Base-by-base conservation (phyloP, 2,329 filamentous ascomycete species). In the Xylariaceae sp. region DNA sequence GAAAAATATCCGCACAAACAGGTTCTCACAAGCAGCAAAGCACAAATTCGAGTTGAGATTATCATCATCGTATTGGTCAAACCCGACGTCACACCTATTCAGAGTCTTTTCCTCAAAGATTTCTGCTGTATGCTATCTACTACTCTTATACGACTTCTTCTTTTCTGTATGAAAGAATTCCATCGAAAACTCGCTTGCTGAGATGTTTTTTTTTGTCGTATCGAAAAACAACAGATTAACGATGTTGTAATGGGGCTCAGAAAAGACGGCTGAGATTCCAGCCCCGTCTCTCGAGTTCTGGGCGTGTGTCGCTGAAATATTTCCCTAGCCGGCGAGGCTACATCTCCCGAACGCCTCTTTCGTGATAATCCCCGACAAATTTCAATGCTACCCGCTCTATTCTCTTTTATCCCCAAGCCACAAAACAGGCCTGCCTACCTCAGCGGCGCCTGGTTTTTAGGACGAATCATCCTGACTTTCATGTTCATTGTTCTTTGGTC, bases 401-500 rank as follows among this genome's bases (percentile, higher is more conserved):
- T 55, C 60, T 55, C 34, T 30, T 30, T 49, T 30, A 42, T 42
- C 44, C 17, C 44, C 51, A 23, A 18, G 17, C n/a, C 37, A 53
- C n/a, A 45, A 17, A 30, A 30, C 5, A 30, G 23, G 23, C 2
- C 6, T 17, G 11, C 1, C 45, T 68, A 68, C 50, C 60, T 58
- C 8, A 59, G 44, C 11, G 67, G 58, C 6, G 48, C n/a, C 49
- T 70, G 67, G 1, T 17, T 17, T 56, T 49, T 68, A 48, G 58
- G 55, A 30, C 63, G 65, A 10, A 68, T n/a, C 7, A 47, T n/a
- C 47, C 60, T 61, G 2, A 66, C 10, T 8, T 49, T 35, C 5
- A 70, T 53, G 8, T 0, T 9, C 9, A 62, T 17, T 2, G 65
- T 65, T 52, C 44, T 63, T 3, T 17, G 4, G 57, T 81, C 75